phyloP scores from a whole-genome alignment of 176 grass and related monocot species.

The Oryza meridionalis region DNA sequence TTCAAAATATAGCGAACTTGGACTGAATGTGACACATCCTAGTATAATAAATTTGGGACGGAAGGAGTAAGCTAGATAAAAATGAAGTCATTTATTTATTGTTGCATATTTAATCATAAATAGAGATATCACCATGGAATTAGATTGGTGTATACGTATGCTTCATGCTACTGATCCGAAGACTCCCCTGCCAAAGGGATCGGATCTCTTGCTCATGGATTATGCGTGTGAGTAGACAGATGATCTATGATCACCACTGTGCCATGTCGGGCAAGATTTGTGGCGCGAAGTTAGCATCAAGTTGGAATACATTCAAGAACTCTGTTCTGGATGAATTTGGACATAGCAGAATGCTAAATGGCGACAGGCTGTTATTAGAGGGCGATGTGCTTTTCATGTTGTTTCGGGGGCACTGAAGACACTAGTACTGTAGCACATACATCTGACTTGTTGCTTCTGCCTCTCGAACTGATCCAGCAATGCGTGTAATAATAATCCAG shows the following conservation, averaged over 20 bases:
- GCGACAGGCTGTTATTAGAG: not conserved
- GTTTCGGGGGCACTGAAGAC: not conserved
- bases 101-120: not conserved
- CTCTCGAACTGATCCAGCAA: slow-evolving; percentile 19
- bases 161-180: slow-evolving; percentile 20
- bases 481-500: slow-evolving; percentile 20
- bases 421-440: not conserved
- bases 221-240: slow-evolving; percentile 38
- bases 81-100: not conserved
- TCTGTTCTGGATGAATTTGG: not conserved
- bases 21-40: too few relatives aligned
- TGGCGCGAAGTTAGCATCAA: slow-evolving; percentile 32
- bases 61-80: not conserved
- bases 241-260: not conserved
- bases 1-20: too few relatives aligned
- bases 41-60: too few relatives aligned
- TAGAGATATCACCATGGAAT: not conserved
- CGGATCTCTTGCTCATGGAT: slow-evolving; percentile 22
- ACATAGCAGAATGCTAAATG: not conserved
- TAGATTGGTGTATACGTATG: not conserved
- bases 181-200: slow-evolving; percentile 9
- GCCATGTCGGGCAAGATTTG: slow-evolving; percentile 20
- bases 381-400: not conserved
- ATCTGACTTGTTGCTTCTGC: slow-evolving; percentile 17
- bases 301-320: slow-evolving; percentile 6